Base-by-base conservation (phyloP, 768 basidiomycete species). In the Trametes sanguinea region DNA sequence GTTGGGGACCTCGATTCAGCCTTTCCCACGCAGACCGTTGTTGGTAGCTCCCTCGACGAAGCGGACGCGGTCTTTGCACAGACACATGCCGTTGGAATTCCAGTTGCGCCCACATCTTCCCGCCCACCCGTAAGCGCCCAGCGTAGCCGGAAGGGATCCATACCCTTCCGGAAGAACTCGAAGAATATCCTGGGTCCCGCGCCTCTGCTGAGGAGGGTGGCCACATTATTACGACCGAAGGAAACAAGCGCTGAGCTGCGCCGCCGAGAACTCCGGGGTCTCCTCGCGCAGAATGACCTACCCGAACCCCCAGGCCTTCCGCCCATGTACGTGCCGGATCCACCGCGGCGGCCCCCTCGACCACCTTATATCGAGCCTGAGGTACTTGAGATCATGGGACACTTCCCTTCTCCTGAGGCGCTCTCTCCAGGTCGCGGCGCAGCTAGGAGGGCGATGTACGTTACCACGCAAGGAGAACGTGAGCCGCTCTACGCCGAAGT, bases 341-440 rank as follows among this genome's bases (percentile, higher is more conserved):
- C 42, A 2, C 57, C 50, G 4, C 17, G 50, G 10, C 57, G 50
- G 3, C 57, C 57, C 35, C 57, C 57, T 6, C 57, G 57, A 1
- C 57, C 57, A 1, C 16, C 57, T 9, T 35, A 48, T 4, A 51
- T 59, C 22, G 50, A 51, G 3, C 11, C 33, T 6, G 57, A 59
- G 14, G 42, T 59, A 30, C 17, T 59, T 13, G 57, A 59, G 10
- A n/a, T 32, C 14, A 45, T 52, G 50, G 16, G 32, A 1, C 8
- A 13, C 7, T 35, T 22, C 32, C 42, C 57, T 2, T 51, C 42
- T n/a, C 42, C 43, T 3, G 50, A 39, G 10, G 48, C 39, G 1
- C 29, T 51, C 8, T n/a, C 27, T 2, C 48, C 39, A 0, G 37
- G 6, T 2, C 14, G 9, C 3, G 29, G 43, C 2, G 14, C 16